These are phyloP conservation scores for Neurospora discreta DNA, from an alignment of 495 filamentous ascomycete species.

Conservation along the genomic window DNA sequence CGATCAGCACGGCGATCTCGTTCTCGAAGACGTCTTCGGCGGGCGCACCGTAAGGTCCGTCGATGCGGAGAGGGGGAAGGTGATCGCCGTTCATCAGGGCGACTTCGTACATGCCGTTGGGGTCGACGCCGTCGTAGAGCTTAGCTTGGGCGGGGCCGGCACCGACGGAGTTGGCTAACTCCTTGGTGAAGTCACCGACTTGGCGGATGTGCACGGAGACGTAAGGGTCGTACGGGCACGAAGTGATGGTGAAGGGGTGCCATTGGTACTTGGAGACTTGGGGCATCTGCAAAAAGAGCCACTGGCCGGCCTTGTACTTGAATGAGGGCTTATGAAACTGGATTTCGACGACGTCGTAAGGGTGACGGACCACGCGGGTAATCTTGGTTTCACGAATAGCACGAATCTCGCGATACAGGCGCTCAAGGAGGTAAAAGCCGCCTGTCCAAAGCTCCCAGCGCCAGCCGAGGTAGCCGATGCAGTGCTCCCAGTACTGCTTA, in stretches of 20 bases:
- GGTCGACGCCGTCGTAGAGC: constrained; percentile 81
- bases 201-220: constrained; percentile 90
- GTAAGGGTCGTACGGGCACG: constrained; percentile 91
- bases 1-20: constrained; percentile 93
- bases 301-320: constrained; percentile 97
- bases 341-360: constrained; percentile 96
- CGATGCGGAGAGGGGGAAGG: constrained; percentile 82
- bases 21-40: constrained; percentile 98
- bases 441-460: constrained; percentile 91
- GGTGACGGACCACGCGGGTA: constrained; percentile 86
- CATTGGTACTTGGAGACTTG: constrained; percentile 81
- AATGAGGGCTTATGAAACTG: constrained; percentile 94
- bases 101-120: constrained; percentile 95
- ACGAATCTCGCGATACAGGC: constrained; percentile 86
- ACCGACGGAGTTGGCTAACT: constrained; percentile 83
- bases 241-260: constrained; percentile 99
- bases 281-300: constrained; percentile 91
- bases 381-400: constrained; percentile 75
- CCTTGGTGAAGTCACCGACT: constrained; percentile 89
- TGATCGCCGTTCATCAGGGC: constrained; percentile 85
- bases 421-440: constrained; percentile 73
- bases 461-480: constrained; percentile 94
- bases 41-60: constrained; percentile 93
- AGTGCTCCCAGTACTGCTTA: constrained; percentile 76
- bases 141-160: constrained; percentile 74